phyloP scores from a whole-genome alignment of 495 filamentous ascomycete species.

The Amphirosellinia nigrospora region DNA sequence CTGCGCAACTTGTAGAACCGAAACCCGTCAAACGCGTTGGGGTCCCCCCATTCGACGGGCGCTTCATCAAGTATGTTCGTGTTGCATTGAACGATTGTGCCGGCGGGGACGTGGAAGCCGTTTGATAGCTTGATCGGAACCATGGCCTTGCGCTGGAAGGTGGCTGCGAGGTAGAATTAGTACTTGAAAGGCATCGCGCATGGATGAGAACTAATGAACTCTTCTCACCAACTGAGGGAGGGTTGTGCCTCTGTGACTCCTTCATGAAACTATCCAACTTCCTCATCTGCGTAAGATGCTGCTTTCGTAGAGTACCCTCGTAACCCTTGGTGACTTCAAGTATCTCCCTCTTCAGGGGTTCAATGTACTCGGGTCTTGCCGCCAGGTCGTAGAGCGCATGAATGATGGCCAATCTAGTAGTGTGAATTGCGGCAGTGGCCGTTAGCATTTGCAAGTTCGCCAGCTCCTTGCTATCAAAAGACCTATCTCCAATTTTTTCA shows the following conservation, averaged over 20 bases:
- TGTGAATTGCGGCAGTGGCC: constrained; percentile 43
- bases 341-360: constrained; percentile 56
- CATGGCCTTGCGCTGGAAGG: constrained; percentile 41
- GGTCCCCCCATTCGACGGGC: constrained; percentile 41
- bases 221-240: constrained; percentile 45
- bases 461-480: constrained; percentile 35
- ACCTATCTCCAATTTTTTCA: constrained; percentile 33
- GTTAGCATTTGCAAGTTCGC: constrained; percentile 40
- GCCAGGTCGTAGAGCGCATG: constrained; percentile 53
- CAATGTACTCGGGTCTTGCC: constrained; percentile 52
- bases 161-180: constrained; percentile 36
- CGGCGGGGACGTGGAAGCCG: constrained; percentile 45
- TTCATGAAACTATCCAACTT: constrained; percentile 62
- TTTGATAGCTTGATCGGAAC: constrained; percentile 44
- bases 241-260: constrained; percentile 53
- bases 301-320: constrained; percentile 44
- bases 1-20: constrained; percentile 56
- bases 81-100: constrained; percentile 37
- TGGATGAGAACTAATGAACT: not conserved
- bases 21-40: constrained; percentile 57
- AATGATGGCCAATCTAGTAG: constrained; percentile 37
- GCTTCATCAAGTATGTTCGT: constrained; percentile 39
- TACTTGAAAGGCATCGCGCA: constrained; percentile 14
- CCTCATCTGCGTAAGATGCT: constrained; percentile 47
- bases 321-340: constrained; percentile 41